Conservation (phyloP, 768 basidiomycete genomes). For the Auriscalpium orientale region DNA sequence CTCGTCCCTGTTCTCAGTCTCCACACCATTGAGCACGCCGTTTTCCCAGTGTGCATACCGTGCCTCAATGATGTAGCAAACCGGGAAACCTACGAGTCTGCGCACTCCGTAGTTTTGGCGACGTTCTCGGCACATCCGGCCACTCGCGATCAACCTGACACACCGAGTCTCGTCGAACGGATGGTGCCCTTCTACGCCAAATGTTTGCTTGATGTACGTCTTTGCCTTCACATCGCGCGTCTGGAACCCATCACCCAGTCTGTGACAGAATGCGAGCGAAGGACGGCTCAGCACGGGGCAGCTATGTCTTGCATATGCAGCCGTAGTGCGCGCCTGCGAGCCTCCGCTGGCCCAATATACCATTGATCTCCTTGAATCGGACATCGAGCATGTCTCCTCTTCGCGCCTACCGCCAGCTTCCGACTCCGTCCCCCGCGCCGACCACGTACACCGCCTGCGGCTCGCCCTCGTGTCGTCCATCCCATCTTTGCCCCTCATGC, state of each 20-base stretch:
- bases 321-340: constrained; percentile 41
- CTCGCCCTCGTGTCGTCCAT: constrained; percentile 60
- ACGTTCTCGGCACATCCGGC: constrained; percentile 59
- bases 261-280: constrained; percentile 51
- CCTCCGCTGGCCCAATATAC: constrained; percentile 63
- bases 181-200: constrained; percentile 69
- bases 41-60: constrained; percentile 61
- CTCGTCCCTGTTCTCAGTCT: constrained; percentile 55
- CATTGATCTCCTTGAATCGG: constrained; percentile 45
- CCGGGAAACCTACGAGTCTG: constrained; percentile 78
- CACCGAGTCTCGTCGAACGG: constrained; percentile 36
- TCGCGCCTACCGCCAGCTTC: constrained; percentile 8
- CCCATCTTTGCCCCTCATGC: constrained; percentile 48
- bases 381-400: constrained; percentile 25
- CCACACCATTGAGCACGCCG: constrained; percentile 42
- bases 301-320: constrained; percentile 66
- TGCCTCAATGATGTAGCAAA: constrained; percentile 49
- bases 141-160: constrained; percentile 15
- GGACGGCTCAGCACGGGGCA: constrained; percentile 56
- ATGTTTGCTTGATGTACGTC: constrained; percentile 61
- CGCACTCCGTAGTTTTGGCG: constrained; percentile 77
- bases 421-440: constrained; percentile 11
- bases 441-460: constrained; percentile 42
- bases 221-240: neutral
- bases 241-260: neutral